These are phyloP conservation scores for Filobasidium wieringae DNA, from an alignment of 768 basidiomycete genomes.

Conservation along the genomic window DNA sequence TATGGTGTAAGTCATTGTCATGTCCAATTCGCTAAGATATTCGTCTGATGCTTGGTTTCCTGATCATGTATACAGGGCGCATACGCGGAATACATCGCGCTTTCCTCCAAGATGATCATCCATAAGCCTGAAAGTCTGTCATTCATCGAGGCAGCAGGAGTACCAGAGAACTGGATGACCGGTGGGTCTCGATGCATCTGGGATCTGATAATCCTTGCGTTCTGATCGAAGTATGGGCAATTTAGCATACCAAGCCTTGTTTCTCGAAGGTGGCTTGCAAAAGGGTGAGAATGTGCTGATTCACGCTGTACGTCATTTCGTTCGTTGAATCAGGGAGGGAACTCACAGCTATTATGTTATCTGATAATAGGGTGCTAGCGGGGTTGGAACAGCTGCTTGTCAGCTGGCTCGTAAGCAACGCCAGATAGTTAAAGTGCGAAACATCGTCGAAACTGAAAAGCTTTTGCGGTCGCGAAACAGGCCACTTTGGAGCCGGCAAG, in stretches of 20 bases:
- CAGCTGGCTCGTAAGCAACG: slow-evolving; percentile 57
- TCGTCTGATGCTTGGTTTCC: neutral
- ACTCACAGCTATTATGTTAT: neutral
- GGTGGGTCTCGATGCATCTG: too few species aligned
- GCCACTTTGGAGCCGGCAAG: slow-evolving; percentile 30
- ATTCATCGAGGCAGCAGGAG: slow-evolving; percentile 73
- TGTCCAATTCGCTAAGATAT: neutral
- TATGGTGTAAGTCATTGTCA: slow-evolving; percentile 53
- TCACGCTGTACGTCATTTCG: slow-evolving; percentile 52
- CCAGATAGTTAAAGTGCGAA: too few species aligned
- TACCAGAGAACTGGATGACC: slow-evolving; percentile 84
- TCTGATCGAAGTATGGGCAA: too few species aligned
- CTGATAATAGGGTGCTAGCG: slow-evolving; percentile 52
- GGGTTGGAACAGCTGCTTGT: slow-evolving; percentile 76
- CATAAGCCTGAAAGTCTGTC: slow-evolving; percentile 62
- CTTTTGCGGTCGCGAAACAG: neutral
- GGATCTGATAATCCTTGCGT: neutral
- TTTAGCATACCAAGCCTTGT: slow-evolving; percentile 57
- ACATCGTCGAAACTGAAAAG: neutral
- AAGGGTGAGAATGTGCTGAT: slow-evolving; percentile 64
- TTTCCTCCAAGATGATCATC: slow-evolving; percentile 55
- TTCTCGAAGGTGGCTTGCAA: slow-evolving; percentile 58
- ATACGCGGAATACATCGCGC: slow-evolving; percentile 74
- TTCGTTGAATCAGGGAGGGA: neutral
- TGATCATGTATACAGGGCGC: slow-evolving; percentile 53